Evolutionary conservation across 176 grass and related monocot genomes (phyloP), one percentile per base, ranked within the genome.

Genomic region (Oryza australiensis): DNA sequence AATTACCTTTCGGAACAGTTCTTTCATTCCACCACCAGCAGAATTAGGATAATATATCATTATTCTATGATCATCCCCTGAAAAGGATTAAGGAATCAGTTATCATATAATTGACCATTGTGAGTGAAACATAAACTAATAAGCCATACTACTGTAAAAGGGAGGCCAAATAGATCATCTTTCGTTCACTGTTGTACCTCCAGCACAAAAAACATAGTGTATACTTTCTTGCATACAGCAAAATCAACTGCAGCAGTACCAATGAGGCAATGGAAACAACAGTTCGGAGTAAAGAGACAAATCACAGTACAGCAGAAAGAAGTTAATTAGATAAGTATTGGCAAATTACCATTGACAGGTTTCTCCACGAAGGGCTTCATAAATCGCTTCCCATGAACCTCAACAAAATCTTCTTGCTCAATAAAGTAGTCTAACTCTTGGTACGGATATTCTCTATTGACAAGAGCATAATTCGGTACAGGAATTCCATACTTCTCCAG

Each of bases 41-140:
- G 87, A 98, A 82, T 80, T 98, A 81, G 96, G 96, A 84, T 98
- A 98, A 68, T 98, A 98, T 79, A 98, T 98, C 96, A 98, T 98
- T 87, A 98, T 98, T 86, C 96, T 89, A 53, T 98, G 96, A 62
- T 98, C 87, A 81, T 98, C 96, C 49, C 96, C 96, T 98, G 74
- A 15, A 84, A 42, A 14, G 78, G 59, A 28, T 40, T 29, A 77
- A 46, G 9, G 45, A 75, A 49, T 55, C 46, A 60, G 6, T 35
- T 75, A 28, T 15, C 43, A 51, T 51, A 46, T 72, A 72, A 72
- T 24, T 72, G n/a, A 72, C 45, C 22, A 7, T 70, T 42, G 38
- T 32, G 20, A 74, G 26, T 12, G 48, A 74, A 32, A 32, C 9
- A 83, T 26, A 66, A 59, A 42, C 20, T 72, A 20, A 6, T 32